Evolutionary conservation across 176 grass and related monocot genomes (phyloP).

Genomic region (Aechmea fasciata): DNA sequence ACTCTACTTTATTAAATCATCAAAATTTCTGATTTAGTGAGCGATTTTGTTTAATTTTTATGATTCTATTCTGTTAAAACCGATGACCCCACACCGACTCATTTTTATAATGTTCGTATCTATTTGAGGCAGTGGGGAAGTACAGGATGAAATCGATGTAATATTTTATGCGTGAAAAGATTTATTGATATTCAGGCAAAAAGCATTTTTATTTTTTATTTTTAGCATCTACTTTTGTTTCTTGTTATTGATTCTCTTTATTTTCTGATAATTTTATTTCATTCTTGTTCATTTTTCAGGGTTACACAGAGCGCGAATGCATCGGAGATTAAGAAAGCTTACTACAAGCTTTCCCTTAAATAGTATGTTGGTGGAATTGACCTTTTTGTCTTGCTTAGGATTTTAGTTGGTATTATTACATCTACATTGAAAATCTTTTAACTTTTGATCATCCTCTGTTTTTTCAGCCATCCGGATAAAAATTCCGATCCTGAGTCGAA

Average conservation of each 20-base stretch:
- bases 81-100: too few species aligned
- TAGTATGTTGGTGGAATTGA: slow-evolving; percentile 24
- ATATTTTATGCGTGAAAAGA: too few species aligned
- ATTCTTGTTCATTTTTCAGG: slow-evolving; percentile 12
- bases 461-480: slow-evolving; percentile 82
- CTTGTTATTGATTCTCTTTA: not conserved
- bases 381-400: not conserved
- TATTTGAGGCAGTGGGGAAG: too few species aligned
- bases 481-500: slow-evolving; percentile 82
- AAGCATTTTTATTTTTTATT: too few species aligned
- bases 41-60: too few species aligned
- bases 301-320: slow-evolving; percentile 72
- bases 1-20: too few species aligned
- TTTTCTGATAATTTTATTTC: not conserved
- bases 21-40: too few species aligned
- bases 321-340: slow-evolving; percentile 89
- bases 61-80: too few species aligned
- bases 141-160: too few species aligned
- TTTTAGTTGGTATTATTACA: not conserved
- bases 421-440: not conserved
- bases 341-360: slow-evolving; percentile 96
- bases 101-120: too few species aligned
- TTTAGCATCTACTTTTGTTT: not conserved
- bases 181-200: too few species aligned
- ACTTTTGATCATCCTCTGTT: not conserved